Evolutionary conservation across 176 grass and related monocot species (phyloP).

Genomic region (Aegilops umbellulata): DNA sequence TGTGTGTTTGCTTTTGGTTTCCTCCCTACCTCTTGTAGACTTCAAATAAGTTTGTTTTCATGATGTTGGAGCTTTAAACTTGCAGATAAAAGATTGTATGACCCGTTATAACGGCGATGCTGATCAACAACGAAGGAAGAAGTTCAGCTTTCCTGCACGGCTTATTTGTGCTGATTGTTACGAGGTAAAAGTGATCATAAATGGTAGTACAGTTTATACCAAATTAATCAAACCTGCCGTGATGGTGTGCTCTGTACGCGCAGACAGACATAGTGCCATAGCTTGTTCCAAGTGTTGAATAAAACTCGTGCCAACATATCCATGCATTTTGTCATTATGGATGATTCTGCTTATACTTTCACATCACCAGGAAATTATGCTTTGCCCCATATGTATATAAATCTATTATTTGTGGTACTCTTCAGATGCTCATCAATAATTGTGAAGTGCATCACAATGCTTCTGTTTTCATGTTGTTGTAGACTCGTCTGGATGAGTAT

Average conservation of each 20-base stretch:
- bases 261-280: background rate
- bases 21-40: background rate
- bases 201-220: background rate
- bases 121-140: conserved; percentile 83
- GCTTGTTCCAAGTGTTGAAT: background rate
- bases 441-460: background rate
- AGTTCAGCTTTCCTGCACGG: conserved; percentile 88
- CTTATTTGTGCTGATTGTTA: conserved; percentile 97
- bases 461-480: conserved; percentile 17
- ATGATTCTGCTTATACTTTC: background rate
- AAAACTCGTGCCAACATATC: background rate
- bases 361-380: background rate
- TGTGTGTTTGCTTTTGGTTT: background rate
- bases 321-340: background rate
- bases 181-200: conserved; percentile 53
- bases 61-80: conserved; percentile 11
- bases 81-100: conserved; percentile 87
- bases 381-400: background rate
- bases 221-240: background rate
- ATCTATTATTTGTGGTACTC: background rate
- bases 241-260: background rate
- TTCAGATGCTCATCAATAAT: background rate
- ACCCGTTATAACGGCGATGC: conserved; percentile 89
- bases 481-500: conserved; percentile 85
- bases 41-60: background rate